These are phyloP conservation scores for Trifolium fragiferum DNA, from an alignment of 306 rosid genomes.

Conservation along the genomic window DNA sequence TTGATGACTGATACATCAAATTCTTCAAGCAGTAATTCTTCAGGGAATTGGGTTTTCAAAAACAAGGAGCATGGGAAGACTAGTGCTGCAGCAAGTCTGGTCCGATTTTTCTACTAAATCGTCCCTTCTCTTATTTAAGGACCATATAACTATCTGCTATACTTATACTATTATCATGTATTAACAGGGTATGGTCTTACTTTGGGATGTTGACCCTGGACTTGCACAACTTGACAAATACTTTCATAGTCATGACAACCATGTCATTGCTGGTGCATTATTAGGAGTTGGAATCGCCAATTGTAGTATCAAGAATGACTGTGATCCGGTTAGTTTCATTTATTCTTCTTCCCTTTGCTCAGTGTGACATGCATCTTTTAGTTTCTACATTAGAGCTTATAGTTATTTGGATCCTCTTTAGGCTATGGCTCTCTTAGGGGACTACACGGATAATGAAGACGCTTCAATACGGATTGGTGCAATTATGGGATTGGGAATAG, in stretches of 20 bases:
- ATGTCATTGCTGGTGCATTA: slow-evolving; percentile 89
- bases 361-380: neutral
- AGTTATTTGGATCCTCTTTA: slow-evolving; percentile 35
- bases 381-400: slow-evolving; percentile 36
- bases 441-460: slow-evolving; percentile 81
- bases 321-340: slow-evolving; percentile 83
- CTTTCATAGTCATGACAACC: slow-evolving; percentile 80
- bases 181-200: slow-evolving; percentile 79
- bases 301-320: slow-evolving; percentile 76
- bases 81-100: slow-evolving; percentile 98
- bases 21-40: slow-evolving; percentile 65
- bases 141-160: neutral
- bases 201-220: slow-evolving; percentile 96
- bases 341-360: slow-evolving; percentile 8
- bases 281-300: slow-evolving; percentile 95
- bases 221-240: slow-evolving; percentile 91
- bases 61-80: slow-evolving; percentile 97
- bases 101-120: slow-evolving; percentile 43
- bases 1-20: slow-evolving; percentile 78
- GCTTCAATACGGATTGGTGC: slow-evolving; percentile 83
- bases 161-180: slow-evolving; percentile 27
- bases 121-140: slow-evolving; percentile 14
- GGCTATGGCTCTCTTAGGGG: slow-evolving; percentile 79
- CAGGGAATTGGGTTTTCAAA: slow-evolving; percentile 93
- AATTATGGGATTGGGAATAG: slow-evolving; percentile 93